Base-by-base conservation (phyloP, 2,329 filamentous ascomycete species). In the Lasiodiplodia theobromae region DNA sequence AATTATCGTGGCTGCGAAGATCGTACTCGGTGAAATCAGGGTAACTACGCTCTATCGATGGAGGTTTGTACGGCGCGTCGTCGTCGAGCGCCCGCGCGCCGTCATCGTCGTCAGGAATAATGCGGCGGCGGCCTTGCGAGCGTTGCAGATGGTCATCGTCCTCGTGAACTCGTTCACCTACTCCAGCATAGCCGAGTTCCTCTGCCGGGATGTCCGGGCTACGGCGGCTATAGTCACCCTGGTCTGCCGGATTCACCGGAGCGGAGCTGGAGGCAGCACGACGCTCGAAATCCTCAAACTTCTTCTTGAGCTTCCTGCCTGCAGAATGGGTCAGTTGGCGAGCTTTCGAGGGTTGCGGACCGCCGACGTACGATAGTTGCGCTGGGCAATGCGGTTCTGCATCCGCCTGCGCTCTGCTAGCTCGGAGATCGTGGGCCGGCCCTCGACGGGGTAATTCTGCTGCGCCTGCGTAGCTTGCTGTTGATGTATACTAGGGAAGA, bases 391-490 rank as follows among this genome's bases (percentile, higher is more conserved):
- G 74, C 95, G 90, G 84, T 98, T 98, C 83, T 98, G 94, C 84
- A 97, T 97, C 78, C 94, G 89, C 76, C 94, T 87, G 77, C 96
- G 90, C 83, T 98, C 95, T 63, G 94, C 94, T 69, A 98, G 90
- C 81, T 98, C 95, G 69, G 95, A 97, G 79, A 98, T 97, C 88
- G 97, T 97, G 78, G 95, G 97, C 95, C 95, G 98, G 84, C 98
- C 95, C 83, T 98, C 25, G 25, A 25, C 3, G 25, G 25, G 25
- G 25, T 25, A 4, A 25, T 25, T 25, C 4, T 25, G 25, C 25
- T 75, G 94, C 95, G 72, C 93, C 5, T 31, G 31, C 31, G 31
- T 8, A 31, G 31, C 31, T 31, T 31, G 6, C 31, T 31, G 31
- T 31, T 31, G 31, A 31, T 31, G 8, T 31, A 31, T 31, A 31